Percentiles rank a stretch among this genome's conserved stretches.
Conservation (phyloP, 2,329 filamentous ascomycete species). For the Cytospora leucostoma region DNA sequence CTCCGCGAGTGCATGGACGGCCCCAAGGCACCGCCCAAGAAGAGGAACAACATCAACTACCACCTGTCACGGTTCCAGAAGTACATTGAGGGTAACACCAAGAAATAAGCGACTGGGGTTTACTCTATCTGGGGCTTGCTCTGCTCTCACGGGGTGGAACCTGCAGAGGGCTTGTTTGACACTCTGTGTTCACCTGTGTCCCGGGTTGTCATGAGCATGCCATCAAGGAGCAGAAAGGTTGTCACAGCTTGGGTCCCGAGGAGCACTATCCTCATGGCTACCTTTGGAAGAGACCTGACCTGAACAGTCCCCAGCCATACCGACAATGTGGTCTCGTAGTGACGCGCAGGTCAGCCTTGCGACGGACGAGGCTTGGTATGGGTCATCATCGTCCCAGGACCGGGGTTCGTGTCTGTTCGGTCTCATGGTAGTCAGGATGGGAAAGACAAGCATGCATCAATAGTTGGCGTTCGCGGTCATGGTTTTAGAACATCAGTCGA, state of each 20-base stretch:
- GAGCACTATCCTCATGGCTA: neutral
- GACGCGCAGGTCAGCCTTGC: neutral
- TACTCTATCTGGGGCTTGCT: neutral
- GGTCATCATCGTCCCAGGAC: neutral
- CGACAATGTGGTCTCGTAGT: neutral
- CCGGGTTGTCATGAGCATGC: neutral
- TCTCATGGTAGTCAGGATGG: neutral
- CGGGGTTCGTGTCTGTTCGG: neutral
- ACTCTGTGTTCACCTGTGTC: neutral
- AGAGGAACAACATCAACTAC: slow-evolving; percentile 85
- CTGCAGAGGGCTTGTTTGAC: neutral
- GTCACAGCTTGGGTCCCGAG: neutral
- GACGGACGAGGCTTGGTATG: neutral
- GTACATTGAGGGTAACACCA: slow-evolving; percentile 63
- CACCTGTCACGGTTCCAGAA: slow-evolving; percentile 78
- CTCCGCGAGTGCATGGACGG: slow-evolving; percentile 78
- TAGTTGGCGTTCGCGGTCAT: slow-evolving; percentile 2
- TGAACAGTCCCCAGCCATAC: neutral
- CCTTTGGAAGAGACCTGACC: neutral
- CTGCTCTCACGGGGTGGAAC: neutral
- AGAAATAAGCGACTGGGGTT: slow-evolving; percentile 36
- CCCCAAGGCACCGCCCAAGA: slow-evolving; percentile 52
- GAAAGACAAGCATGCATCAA: slow-evolving; percentile 3
- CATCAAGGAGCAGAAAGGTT: neutral
- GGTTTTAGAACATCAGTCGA: neutral